A percentile compares a stretch with the other conserved stretches of the same genome.
These are phyloP conservation scores for Polytrichum formosum DNA, from an alignment of 225 moss, liverwort and hornwort species.

Conservation along the genomic window DNA sequence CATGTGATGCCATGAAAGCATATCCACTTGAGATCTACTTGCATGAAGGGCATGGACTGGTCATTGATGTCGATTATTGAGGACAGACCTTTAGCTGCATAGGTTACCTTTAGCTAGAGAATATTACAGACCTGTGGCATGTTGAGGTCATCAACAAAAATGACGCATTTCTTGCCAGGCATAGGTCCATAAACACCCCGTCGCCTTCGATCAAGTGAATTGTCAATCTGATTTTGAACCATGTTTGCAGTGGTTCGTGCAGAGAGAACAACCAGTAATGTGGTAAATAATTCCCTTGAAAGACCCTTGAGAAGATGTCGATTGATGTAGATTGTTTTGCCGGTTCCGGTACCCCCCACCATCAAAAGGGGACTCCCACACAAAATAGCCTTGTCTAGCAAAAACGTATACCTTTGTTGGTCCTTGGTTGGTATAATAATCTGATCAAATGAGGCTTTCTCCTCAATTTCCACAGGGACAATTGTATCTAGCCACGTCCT, in stretches of 20 bases:
- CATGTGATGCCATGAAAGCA: too few relatives aligned
- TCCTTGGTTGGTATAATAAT: conserved; percentile 89
- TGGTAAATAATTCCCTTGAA: conserved; percentile 53
- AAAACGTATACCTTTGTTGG: conserved; percentile 74
- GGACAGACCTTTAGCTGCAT: too few relatives aligned
- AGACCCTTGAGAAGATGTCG: conserved; percentile 71
- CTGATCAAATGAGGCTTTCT: conserved; percentile 67
- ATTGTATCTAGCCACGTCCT: conserved; percentile 74
- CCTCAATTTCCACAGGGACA: conserved; percentile 51
- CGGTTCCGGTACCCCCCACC: conserved; percentile 83
- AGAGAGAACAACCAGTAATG: conserved; percentile 72
- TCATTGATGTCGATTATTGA: too few relatives aligned
- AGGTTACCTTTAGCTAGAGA: too few relatives aligned
- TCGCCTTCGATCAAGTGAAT: conserved; percentile 65
- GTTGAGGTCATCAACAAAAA: conserved; percentile 84
- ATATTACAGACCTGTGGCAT: conserved; percentile 68
- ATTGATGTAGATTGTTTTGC: conserved; percentile 75
- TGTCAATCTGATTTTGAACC: conserved; percentile 85
- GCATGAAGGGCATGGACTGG: too few relatives aligned
- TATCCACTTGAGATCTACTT: too few relatives aligned
- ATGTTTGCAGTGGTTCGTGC: conserved; percentile 81
- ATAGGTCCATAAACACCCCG: conserved; percentile 66
- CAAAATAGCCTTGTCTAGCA: conserved; percentile 65
- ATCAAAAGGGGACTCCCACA: conserved; percentile 65
- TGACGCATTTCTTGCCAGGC: conserved; percentile 64